phyloP scores from a whole-genome alignment of 2,329 filamentous ascomycete species.

The Neofusicoccum laricinum region DNA sequence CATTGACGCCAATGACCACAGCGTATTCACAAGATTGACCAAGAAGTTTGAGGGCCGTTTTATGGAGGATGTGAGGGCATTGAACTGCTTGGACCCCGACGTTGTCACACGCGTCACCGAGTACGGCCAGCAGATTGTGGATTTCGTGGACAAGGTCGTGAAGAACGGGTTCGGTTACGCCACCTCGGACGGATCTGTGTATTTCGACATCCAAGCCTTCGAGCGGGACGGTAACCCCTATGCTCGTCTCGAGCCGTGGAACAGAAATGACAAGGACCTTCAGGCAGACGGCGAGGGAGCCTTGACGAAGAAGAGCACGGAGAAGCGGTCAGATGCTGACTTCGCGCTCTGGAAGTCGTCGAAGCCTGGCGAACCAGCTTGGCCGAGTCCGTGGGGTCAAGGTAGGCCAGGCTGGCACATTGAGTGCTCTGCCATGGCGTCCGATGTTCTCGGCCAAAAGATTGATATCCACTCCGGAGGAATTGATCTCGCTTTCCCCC shows the following conservation, averaged over 20 bases:
- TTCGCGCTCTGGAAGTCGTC: conserved; percentile 94
- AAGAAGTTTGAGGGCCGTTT: conserved; percentile 85
- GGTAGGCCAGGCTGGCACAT: conserved; percentile 96
- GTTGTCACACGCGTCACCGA: conserved; percentile 87
- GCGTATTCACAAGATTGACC: conserved; percentile 85
- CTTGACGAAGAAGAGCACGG: conserved; percentile 56
- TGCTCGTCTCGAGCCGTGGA: conserved; percentile 80
- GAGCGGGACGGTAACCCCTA: conserved; percentile 83
- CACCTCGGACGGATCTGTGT: conserved; percentile 76
- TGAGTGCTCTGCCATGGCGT: conserved; percentile 95
- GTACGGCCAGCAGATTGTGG: conserved; percentile 81
- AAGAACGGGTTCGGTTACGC: conserved; percentile 82
- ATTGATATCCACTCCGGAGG: conserved; percentile 95
- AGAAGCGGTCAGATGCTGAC: conserved; percentile 75
- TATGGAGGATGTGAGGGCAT: conserved; percentile 77
- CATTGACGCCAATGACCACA: conserved; percentile 60
- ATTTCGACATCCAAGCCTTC: conserved; percentile 88
- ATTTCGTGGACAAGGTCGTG: conserved; percentile 79
- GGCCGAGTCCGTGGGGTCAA: conserved; percentile 83
- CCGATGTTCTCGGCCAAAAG: conserved; percentile 74
- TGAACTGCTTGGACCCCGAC: conserved; percentile 83
- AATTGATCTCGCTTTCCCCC: conserved; percentile 85
- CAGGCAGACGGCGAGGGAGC: conserved; percentile 89
- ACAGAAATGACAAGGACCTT: conserved; percentile 75
- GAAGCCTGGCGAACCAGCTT: conserved; percentile 87